These are phyloP conservation scores for Ceratocystis variospora DNA, from an alignment of 2,329 filamentous ascomycete genomes.

Conservation along the genomic window DNA sequence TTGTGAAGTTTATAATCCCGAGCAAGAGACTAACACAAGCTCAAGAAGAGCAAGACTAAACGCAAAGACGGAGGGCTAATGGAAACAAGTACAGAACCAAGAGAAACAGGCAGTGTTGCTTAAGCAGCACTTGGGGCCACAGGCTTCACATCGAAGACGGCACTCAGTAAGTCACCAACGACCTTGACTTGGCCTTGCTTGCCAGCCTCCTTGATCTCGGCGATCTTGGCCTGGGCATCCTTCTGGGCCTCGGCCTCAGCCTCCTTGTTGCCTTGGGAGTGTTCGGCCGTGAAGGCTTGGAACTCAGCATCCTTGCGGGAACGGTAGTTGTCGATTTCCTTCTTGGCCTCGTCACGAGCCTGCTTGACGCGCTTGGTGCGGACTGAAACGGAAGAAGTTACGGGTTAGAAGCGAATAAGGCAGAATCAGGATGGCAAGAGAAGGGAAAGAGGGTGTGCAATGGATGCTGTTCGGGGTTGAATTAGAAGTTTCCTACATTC, in stretches of 20 bases:
- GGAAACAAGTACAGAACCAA: conserved; percentile 9
- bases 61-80: conserved; percentile 7
- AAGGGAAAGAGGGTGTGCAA: not conserved
- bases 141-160: conserved; percentile 74
- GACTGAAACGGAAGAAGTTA: conserved; percentile 25
- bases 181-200: conserved; percentile 68
- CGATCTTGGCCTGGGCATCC: conserved; percentile 64
- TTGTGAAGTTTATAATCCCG: not conserved
- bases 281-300: conserved; percentile 89
- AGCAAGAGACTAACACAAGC: conserved; percentile 7
- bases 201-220: conserved; percentile 68
- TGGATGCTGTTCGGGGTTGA: conserved; percentile 1
- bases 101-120: not conserved
- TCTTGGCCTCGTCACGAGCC: conserved; percentile 89
- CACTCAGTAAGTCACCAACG: conserved; percentile 65
- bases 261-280: conserved; percentile 74
- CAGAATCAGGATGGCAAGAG: not conserved
- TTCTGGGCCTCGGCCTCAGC: conserved; percentile 69
- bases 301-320: conserved; percentile 85
- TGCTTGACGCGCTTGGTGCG: conserved; percentile 96
- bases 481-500: conserved; percentile 54
- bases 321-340: conserved; percentile 90
- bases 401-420: not conserved
- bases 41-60: conserved; percentile 9
- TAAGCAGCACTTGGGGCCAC: conserved; percentile 32